These are phyloP conservation scores for Purshia tridentata DNA, from an alignment of 306 rosid species.

Conservation along the genomic window DNA sequence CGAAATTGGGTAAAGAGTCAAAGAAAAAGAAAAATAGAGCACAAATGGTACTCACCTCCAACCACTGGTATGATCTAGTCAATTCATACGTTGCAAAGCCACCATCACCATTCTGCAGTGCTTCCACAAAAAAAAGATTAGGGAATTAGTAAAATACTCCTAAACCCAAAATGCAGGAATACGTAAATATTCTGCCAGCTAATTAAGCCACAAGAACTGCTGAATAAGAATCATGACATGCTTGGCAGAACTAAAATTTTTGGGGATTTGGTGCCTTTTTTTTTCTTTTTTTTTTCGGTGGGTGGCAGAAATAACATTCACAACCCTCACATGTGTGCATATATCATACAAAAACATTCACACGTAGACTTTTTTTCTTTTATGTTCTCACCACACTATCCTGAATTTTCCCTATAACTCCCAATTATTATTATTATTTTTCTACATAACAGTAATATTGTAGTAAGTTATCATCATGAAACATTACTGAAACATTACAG, in stretches of 20 bases:
- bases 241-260: no score
- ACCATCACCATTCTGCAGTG: constrained; percentile 35
- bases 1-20: background rate
- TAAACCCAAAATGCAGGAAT: background rate
- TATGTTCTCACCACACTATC: no score
- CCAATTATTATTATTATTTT: no score
- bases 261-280: no score
- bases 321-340: background rate
- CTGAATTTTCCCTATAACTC: no score
- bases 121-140: background rate
- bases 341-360: background rate
- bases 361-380: no score
- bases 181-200: constrained; percentile 4
- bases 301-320: no score
- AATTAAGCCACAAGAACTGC: background rate
- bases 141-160: background rate
- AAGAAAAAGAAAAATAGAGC: constrained; percentile 3
- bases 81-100: constrained; percentile 38
- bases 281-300: no score
- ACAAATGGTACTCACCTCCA: constrained; percentile 25
- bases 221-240: background rate
- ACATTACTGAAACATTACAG: no score
- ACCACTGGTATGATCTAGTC: constrained; percentile 37
- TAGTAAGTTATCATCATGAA: no score
- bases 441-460: no score